Conservation (phyloP, 1,139 yeast genomes). For the Suhomyces terraborum region DNA sequence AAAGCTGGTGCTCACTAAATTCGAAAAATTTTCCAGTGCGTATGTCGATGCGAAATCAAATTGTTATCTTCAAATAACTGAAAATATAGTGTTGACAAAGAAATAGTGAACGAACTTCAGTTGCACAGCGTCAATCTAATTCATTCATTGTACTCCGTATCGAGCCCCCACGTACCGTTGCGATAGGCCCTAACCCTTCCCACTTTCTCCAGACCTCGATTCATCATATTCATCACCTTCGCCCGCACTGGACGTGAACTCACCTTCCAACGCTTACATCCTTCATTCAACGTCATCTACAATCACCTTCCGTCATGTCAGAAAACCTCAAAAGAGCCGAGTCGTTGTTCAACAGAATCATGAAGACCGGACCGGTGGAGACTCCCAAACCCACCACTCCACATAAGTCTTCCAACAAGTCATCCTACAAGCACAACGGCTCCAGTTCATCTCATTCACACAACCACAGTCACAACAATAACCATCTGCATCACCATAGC, state of each 20-base stretch:
- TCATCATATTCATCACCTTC: not conserved
- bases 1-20: not conserved
- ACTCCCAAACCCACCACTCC: slow-evolving; percentile 3
- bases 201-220: not conserved
- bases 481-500: slow-evolving; percentile 9
- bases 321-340: slow-evolving; percentile 54
- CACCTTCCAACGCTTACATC: not conserved
- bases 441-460: slow-evolving; percentile 7
- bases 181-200: not conserved
- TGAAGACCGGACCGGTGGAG: slow-evolving; percentile 33
- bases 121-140: not conserved
- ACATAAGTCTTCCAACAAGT: slow-evolving; percentile 5
- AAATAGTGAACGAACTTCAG: not conserved
- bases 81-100: not conserved
- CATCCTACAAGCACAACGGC: slow-evolving; percentile 8
- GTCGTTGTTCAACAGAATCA: slow-evolving; percentile 50
- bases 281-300: not conserved
- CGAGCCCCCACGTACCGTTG: not conserved
- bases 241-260: not conserved
- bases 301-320: slow-evolving; percentile 33
- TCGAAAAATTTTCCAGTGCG: slow-evolving; percentile 11
- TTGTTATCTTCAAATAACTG: not conserved
- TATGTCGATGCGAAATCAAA: slow-evolving; percentile 10
- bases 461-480: slow-evolving; percentile 10
- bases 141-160: not conserved